Evolutionary conservation across 1,284 basidiomycete species (phyloP).

Genomic region (Malassezia caprae): DNA sequence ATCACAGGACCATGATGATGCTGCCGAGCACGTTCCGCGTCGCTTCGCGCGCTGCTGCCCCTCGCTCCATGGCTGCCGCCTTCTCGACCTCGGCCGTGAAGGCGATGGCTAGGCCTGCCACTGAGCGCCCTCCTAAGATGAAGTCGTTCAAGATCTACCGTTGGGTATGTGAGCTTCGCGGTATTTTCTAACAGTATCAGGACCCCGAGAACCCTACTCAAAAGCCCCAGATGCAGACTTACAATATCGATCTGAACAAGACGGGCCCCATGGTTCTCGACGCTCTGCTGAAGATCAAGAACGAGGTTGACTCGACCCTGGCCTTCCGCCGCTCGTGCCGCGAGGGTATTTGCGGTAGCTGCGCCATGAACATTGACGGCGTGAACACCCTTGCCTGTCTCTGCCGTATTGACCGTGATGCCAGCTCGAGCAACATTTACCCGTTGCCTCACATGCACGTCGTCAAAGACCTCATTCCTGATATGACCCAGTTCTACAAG

Average conservation of each 20-base stretch:
- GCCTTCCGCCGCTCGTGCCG: conserved; percentile 94
- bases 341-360: conserved; percentile 96
- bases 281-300: conserved; percentile 92
- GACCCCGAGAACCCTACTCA: conserved; percentile 88
- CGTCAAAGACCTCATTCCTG: conserved; percentile 91
- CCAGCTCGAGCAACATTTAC: conserved; percentile 72
- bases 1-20: conserved; percentile 7
- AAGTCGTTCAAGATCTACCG: conserved; percentile 48
- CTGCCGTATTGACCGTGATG: conserved; percentile 78
- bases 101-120: conserved; percentile 37
- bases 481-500: conserved; percentile 86
- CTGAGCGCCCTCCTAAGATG: conserved; percentile 30
- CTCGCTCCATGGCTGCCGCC: conserved; percentile 11
- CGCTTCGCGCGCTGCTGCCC: not conserved
- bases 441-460: conserved; percentile 99
- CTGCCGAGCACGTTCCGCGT: conserved; percentile 5
- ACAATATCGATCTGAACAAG: conserved; percentile 84
- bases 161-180: conserved; percentile 24
- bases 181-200: conserved; percentile 39
- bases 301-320: conserved; percentile 88
- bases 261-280: conserved; percentile 95
- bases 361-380: conserved; percentile 98
- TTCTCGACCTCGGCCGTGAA: conserved; percentile 34
- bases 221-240: conserved; percentile 84
- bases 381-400: conserved; percentile 90